Evolutionary conservation across 2,329 filamentous ascomycete species (phyloP).

Genomic region (Sarocladiaceae sp.): DNA sequence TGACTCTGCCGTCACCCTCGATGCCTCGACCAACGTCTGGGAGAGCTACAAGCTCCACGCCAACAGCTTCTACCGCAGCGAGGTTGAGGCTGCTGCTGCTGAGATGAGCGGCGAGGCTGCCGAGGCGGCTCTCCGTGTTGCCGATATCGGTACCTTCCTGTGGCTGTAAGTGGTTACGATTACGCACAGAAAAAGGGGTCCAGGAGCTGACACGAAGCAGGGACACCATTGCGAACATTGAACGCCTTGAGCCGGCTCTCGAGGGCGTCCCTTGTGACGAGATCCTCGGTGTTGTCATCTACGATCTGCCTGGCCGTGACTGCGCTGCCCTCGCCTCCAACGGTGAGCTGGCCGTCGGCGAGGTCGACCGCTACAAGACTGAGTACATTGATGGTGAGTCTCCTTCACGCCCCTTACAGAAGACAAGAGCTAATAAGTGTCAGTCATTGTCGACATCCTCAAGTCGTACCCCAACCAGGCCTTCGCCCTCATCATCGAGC

Average conservation of each 20-base stretch:
- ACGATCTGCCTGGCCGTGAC: slow-evolving; percentile 58
- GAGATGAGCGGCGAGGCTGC: slow-evolving; percentile 22
- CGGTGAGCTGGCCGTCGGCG: slow-evolving; percentile 51
- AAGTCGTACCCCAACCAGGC: slow-evolving; percentile 46
- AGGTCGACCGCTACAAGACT: slow-evolving; percentile 37
- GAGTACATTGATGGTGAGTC: slow-evolving; percentile 33
- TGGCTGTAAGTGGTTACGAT: slow-evolving; percentile 25
- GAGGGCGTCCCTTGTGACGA: slow-evolving; percentile 29
- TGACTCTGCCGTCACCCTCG: slow-evolving; percentile 28
- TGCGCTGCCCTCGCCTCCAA: slow-evolving; percentile 60
- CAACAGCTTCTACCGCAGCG: slow-evolving; percentile 29
- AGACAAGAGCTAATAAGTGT: slow-evolving; percentile 10
- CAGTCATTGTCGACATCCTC: slow-evolving; percentile 40
- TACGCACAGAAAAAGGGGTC: neutral
- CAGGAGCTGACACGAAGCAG: slow-evolving; percentile 13
- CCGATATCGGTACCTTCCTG: slow-evolving; percentile 33
- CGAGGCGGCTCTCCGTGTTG: slow-evolving; percentile 27
- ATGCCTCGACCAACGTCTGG: slow-evolving; percentile 31
- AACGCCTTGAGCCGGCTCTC: slow-evolving; percentile 29
- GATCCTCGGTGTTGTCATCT: slow-evolving; percentile 48
- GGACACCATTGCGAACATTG: slow-evolving; percentile 32
- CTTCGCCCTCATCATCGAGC: slow-evolving; percentile 43
- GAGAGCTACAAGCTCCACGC: slow-evolving; percentile 32
- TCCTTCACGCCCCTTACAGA: neutral
- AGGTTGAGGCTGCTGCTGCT: slow-evolving; percentile 28